Conservation (phyloP, 495 filamentous ascomycete species). For the Acidomyces sp. region DNA sequence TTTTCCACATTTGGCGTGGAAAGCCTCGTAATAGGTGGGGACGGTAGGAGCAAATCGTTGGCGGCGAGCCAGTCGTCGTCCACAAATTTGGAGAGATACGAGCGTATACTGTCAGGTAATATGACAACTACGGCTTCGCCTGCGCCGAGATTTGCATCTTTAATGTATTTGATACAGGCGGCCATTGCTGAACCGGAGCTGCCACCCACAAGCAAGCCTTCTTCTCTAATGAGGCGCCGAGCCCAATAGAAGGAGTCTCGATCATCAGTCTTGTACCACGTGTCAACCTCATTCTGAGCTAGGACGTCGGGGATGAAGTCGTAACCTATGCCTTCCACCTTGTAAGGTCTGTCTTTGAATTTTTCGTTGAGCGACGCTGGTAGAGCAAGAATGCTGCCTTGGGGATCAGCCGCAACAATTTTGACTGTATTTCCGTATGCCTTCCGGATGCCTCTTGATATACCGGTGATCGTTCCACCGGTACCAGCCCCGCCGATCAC, state of each 20-base stretch:
- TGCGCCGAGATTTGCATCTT: constrained; percentile 59
- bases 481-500: constrained; percentile 90
- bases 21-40: constrained; percentile 38
- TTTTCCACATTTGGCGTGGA: constrained; percentile 27
- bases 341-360: constrained; percentile 72
- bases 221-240: constrained; percentile 79
- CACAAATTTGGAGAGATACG: constrained; percentile 96
- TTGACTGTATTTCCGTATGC: constrained; percentile 64
- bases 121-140: constrained; percentile 80
- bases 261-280: constrained; percentile 97
- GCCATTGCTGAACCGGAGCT: constrained; percentile 88
- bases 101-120: constrained; percentile 87
- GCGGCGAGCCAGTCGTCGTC: constrained; percentile 97
- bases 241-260: constrained; percentile 81
- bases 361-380: constrained; percentile 66
- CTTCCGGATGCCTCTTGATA: constrained; percentile 74
- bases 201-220: constrained; percentile 87
- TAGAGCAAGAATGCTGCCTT: constrained; percentile 74
- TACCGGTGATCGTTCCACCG: constrained; percentile 85
- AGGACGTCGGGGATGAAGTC: constrained; percentile 95
- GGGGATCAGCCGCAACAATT: constrained; percentile 81
- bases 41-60: constrained; percentile 66
- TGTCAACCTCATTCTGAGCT: constrained; percentile 66
- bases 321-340: constrained; percentile 97
- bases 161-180: constrained; percentile 60